A percentile compares a stretch with the other conserved stretches of the same genome.
Conservation (phyloP, 805 yeast species). For the Ascoidea asiatica region DNA sequence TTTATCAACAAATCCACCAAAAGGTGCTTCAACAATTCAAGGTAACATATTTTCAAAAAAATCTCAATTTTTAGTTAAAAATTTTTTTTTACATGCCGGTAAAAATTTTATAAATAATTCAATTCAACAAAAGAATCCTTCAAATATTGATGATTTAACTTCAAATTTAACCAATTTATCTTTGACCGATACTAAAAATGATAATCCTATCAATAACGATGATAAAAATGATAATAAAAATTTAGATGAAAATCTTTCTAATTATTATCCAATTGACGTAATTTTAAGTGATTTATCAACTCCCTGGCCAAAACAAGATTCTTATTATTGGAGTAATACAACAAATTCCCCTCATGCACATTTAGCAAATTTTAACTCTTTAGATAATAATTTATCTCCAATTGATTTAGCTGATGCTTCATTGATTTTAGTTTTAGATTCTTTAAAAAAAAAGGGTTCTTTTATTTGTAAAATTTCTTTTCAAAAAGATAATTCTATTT, state of each 20-base stretch:
- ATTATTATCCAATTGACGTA: constrained; percentile 46
- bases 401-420: constrained; percentile 70
- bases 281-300: not conserved
- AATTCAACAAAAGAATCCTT: not conserved
- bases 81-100: constrained; percentile 27
- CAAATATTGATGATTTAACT: not conserved
- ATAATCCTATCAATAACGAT: not conserved
- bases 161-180: not conserved
- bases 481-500: constrained; percentile 80
- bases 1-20: constrained; percentile 65
- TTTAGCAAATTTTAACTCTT: not conserved
- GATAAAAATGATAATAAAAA: not conserved
- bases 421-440: constrained; percentile 53
- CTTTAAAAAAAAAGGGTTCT: constrained; percentile 54
- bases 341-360: not conserved
- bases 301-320: not conserved
- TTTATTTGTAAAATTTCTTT: constrained; percentile 77
- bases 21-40: constrained; percentile 69
- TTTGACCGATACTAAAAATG: not conserved
- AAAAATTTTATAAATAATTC: not conserved
- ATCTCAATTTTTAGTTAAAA: constrained; percentile 45
- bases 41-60: constrained; percentile 67
- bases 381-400: not conserved
- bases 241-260: not conserved
- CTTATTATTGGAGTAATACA: not conserved